These are phyloP conservation scores for Cardamine chenopodiifolia DNA, from an alignment of 345 rosid species.

Conservation along the genomic window DNA sequence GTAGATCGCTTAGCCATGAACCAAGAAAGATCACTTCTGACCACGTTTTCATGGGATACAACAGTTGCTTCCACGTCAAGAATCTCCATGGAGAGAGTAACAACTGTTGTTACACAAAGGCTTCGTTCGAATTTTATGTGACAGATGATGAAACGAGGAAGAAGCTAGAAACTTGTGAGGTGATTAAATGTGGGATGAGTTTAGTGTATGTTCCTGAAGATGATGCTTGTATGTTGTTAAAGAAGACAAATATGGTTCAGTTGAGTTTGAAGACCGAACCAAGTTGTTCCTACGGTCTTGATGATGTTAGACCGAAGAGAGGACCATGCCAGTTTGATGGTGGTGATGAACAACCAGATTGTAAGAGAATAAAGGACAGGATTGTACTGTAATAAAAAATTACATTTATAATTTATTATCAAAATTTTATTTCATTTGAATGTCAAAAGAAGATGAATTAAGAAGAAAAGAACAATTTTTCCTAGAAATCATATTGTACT, in stretches of 20 bases:
- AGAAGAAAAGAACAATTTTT: background rate
- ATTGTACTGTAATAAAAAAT: background rate
- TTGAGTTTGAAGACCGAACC: background rate
- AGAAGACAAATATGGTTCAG: constrained; percentile 34
- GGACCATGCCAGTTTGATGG: constrained; percentile 14
- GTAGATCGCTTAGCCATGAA: constrained; percentile 32
- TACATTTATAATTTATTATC: background rate
- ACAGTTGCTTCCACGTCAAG: constrained; percentile 31
- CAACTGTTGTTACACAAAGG: constrained; percentile 37
- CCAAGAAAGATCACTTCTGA: constrained; percentile 31
- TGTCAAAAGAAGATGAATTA: background rate
- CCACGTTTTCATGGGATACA: constrained; percentile 41
- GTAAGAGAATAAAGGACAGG: constrained; percentile 25
- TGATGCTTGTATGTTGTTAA: constrained; percentile 22
- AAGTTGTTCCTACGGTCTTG: constrained; percentile 13
- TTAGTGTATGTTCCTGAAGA: constrained; percentile 37
- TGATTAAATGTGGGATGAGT: constrained; percentile 41
- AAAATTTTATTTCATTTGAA: background rate
- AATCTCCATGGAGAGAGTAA: constrained; percentile 29
- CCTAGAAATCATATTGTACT: background rate
- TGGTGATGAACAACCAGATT: constrained; percentile 4
- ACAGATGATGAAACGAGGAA: constrained; percentile 31
- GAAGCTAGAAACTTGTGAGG: constrained; percentile 31
- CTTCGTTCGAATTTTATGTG: constrained; percentile 36
- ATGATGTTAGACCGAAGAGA: constrained; percentile 30